Conservation (phyloP, 2,329 filamentous ascomycete genomes). For the Corinectria fuckeliana region DNA sequence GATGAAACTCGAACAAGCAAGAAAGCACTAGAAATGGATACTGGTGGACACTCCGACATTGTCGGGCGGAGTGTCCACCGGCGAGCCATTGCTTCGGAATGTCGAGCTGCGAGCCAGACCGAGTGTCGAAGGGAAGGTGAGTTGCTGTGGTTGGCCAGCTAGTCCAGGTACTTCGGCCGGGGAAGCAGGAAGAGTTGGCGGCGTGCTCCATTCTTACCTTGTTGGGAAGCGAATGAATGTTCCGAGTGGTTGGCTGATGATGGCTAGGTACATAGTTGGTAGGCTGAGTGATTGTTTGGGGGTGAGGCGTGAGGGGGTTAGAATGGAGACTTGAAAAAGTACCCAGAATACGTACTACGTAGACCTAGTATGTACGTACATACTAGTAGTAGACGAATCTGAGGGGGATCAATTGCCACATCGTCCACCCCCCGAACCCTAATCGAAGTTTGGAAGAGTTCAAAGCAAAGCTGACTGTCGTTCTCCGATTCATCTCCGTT, state of each 20-base stretch:
- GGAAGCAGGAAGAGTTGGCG: constrained; percentile 27
- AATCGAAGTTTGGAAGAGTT: background rate
- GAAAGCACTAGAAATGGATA: constrained; percentile 19
- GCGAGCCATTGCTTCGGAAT: constrained; percentile 37
- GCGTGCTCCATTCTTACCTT: constrained; percentile 2
- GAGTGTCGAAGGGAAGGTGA: constrained; percentile 17
- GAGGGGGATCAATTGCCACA: background rate
- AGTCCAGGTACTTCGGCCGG: constrained; percentile 23
- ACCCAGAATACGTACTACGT: too few relatives aligned
- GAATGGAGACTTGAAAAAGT: background rate
- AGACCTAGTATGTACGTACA: too few relatives aligned
- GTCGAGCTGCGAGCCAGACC: constrained; percentile 28
- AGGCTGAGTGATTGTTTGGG: background rate
- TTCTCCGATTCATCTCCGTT: constrained; percentile 6
- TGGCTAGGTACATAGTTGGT: background rate
- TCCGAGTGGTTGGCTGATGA: constrained; percentile 12
- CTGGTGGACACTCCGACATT: constrained; percentile 8
- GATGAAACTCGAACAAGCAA: constrained; percentile 26
- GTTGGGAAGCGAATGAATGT: constrained; percentile 14
- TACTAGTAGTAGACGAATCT: background rate
- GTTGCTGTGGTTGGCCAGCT: constrained; percentile 19
- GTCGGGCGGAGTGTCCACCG: constrained; percentile 16
- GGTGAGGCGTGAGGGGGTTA: background rate
- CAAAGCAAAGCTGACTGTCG: background rate
- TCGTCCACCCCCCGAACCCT: background rate